A percentile compares a stretch with the other conserved stretches of the same genome.
phyloP scores from a whole-genome alignment of 441 rosid genomes.

The Pelargonium myrrhifolium region DNA sequence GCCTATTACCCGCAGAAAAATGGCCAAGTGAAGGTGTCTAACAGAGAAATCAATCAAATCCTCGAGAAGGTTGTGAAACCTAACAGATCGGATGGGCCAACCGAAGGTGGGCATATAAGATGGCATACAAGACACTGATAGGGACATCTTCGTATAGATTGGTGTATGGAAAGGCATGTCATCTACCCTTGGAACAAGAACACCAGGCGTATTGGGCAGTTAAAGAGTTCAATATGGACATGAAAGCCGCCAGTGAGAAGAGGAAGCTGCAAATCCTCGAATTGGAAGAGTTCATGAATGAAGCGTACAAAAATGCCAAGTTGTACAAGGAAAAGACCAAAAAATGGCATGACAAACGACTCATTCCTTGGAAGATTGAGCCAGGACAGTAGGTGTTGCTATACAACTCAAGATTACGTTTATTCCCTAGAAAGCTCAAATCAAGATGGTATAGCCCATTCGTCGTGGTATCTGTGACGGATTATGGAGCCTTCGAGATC shows the following conservation, averaged over 20 bases:
- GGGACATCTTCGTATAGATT: neutral
- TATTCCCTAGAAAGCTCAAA: neutral
- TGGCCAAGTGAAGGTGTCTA: neutral
- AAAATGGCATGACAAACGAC: neutral
- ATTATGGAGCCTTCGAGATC: no score
- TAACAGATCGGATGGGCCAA: neutral
- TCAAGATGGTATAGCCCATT: neutral
- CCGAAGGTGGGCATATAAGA: conserved; percentile 1
- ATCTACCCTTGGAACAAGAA: neutral
- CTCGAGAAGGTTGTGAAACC: neutral
- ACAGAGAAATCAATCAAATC: neutral
- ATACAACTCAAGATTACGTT: neutral
- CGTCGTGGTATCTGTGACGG: no score
- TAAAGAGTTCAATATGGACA: neutral
- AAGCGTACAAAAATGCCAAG: neutral
- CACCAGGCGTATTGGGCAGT: neutral
- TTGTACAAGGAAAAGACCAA: neutral
- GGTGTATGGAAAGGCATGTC: neutral
- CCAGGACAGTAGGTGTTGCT: neutral
- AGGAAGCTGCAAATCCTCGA: neutral
- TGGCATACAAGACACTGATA: neutral
- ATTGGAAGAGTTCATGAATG: no score
- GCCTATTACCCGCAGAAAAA: neutral
- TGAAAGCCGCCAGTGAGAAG: neutral
- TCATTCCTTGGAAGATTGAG: neutral